phyloP scores from a whole-genome alignment of 176 grass and related monocot genomes.

The Aechmea fasciata region DNA sequence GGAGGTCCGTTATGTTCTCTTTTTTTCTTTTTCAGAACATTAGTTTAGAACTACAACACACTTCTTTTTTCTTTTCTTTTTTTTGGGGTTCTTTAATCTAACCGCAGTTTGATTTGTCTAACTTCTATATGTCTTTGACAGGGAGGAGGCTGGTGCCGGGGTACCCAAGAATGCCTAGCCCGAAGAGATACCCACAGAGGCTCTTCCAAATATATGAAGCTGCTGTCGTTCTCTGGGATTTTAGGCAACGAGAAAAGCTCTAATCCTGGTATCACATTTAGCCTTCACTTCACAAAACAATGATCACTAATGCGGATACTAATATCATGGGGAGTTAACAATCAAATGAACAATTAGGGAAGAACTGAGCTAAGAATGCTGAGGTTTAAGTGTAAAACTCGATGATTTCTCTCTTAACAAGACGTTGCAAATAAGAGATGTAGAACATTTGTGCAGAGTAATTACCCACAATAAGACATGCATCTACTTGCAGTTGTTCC shows the following conservation, averaged over 20 bases:
- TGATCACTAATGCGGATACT: background rate
- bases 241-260: slow-evolving; percentile 39
- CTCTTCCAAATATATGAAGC: slow-evolving; percentile 76
- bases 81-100: background rate
- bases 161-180: slow-evolving; percentile 49
- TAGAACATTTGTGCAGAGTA: background rate
- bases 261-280: slow-evolving; percentile 58
- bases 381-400: too few relatives aligned
- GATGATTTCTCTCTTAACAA: background rate
- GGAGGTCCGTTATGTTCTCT: slow-evolving; percentile 29
- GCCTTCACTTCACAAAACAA: background rate
- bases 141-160: slow-evolving; percentile 95
- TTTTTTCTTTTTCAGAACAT: background rate
- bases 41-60: too few relatives aligned
- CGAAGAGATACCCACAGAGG: slow-evolving; percentile 53
- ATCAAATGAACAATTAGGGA: too few relatives aligned
- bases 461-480: background rate
- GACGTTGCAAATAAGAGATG: background rate
- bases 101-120: background rate
- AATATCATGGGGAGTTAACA: background rate
- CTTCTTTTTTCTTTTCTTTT: too few relatives aligned
- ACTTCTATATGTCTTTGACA: slow-evolving; percentile 13
- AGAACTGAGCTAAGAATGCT: too few relatives aligned
- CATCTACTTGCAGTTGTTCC: background rate
- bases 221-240: slow-evolving; percentile 75